These are phyloP conservation scores for Decorospora gaudefroyi DNA, from an alignment of 2,329 filamentous ascomycete genomes.

Conservation along the genomic window DNA sequence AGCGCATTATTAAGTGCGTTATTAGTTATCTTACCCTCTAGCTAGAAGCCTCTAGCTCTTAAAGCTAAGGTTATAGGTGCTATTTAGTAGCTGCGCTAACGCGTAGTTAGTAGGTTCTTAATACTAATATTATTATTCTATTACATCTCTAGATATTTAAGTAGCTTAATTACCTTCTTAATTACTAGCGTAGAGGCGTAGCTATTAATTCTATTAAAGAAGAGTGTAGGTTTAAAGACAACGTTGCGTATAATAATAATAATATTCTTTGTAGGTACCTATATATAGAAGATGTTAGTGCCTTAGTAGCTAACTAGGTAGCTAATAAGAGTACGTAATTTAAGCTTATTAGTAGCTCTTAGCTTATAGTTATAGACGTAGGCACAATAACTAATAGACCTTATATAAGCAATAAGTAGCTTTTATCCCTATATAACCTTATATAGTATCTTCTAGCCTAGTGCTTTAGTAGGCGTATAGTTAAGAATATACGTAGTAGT, in stretches of 20 bases:
- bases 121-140: background rate
- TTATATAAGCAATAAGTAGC: background rate
- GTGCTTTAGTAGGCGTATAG: background rate
- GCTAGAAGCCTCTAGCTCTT: background rate
- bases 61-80: background rate
- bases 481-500: background rate
- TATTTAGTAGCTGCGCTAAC: background rate
- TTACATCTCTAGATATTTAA: background rate
- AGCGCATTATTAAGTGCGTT: background rate
- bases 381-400: background rate
- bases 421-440: background rate
- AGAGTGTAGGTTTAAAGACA: background rate
- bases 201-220: background rate
- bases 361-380: background rate
- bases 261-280: background rate
- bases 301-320: background rate
- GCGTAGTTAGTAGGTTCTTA: background rate
- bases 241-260: background rate
- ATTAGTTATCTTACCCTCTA: background rate
- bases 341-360: background rate
- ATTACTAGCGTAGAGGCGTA: background rate
- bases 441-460: background rate
- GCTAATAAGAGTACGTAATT: background rate
- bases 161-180: background rate
- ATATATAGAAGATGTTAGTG: background rate